Conservation (phyloP, 371 early-diverging fungal genomes). For the Mucor lusitanicus region DNA sequence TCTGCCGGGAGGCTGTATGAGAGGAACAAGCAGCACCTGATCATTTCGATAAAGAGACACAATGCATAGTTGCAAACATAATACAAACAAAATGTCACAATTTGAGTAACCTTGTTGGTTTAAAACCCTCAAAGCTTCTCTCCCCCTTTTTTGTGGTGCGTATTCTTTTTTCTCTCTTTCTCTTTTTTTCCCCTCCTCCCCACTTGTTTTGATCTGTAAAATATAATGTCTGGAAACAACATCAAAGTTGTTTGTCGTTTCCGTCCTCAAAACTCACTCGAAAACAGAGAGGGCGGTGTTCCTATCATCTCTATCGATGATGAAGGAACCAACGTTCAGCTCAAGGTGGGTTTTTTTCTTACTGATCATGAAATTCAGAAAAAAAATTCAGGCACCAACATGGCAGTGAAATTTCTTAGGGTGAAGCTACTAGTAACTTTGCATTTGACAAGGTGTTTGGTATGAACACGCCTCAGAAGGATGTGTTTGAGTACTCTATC, state of each 20-base stretch:
- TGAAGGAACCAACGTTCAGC: slow-evolving; percentile 74
- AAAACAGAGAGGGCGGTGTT: slow-evolving; percentile 88
- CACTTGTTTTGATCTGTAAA: neutral
- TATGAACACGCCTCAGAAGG: slow-evolving; percentile 76
- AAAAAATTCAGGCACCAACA: neutral
- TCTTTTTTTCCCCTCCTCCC: neutral
- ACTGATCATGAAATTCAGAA: neutral
- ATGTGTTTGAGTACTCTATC: slow-evolving; percentile 89
- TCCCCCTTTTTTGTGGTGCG: neutral
- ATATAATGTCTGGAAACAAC: slow-evolving; percentile 70
- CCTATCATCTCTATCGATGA: slow-evolving; percentile 84
- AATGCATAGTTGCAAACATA: slow-evolving; percentile 3
- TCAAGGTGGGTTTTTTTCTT: slow-evolving; percentile 66
- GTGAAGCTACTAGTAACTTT: slow-evolving; percentile 80
- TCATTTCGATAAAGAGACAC: neutral
- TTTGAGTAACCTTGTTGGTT: slow-evolving; percentile 8
- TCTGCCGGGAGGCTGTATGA: slow-evolving; percentile 54
- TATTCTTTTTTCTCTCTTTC: neutral
- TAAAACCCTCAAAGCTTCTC: slow-evolving; percentile 8
- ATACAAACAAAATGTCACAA: slow-evolving; percentile 14
- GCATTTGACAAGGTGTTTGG: slow-evolving; percentile 93
- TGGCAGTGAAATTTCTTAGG: slow-evolving; percentile 45
- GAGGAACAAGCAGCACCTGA: slow-evolving; percentile 19
- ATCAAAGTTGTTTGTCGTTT: slow-evolving; percentile 97
- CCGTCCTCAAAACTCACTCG: slow-evolving; percentile 92